These are phyloP conservation scores for Wallacemonas sp. DNA, from an alignment of 208 protist genomes.

Conservation along the genomic window DNA sequence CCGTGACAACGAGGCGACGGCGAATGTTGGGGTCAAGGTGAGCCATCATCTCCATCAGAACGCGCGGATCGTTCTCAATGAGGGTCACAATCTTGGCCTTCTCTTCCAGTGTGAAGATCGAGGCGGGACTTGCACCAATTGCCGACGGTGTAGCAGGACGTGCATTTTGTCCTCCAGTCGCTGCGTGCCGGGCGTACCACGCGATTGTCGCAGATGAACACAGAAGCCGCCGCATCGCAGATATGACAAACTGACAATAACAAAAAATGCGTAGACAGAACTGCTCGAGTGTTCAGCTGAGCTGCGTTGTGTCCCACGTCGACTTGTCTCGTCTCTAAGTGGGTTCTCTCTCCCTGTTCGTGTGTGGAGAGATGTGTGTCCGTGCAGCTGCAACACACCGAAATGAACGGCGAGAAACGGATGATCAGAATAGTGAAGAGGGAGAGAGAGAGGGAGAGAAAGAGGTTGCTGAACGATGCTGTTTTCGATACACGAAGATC, in stretches of 20 bases:
- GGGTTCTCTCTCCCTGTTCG: too few species aligned
- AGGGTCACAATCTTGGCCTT: conserved; percentile 59
- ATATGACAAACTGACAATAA: too few species aligned
- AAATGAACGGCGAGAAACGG: too few species aligned
- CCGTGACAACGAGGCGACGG: conserved; percentile 78
- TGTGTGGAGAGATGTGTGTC: too few species aligned
- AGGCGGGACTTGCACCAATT: not conserved
- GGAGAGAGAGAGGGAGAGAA: not conserved
- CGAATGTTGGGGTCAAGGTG: conserved; percentile 73
- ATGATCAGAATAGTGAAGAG: too few species aligned
- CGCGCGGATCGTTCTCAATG: conserved; percentile 80
- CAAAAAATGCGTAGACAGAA: too few species aligned
- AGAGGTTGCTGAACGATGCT: not conserved
- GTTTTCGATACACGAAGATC: too few species aligned
- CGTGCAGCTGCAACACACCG: too few species aligned
- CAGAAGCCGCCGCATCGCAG: too few species aligned
- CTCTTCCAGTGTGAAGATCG: conserved; percentile 40
- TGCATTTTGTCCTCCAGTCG: not conserved
- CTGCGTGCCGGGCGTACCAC: not conserved
- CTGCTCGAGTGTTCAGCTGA: too few species aligned
- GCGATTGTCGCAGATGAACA: not conserved
- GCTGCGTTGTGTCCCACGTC: too few species aligned
- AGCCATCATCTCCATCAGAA: conserved; percentile 81
- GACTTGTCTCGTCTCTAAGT: too few species aligned
- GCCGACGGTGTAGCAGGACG: not conserved